phyloP scores from a whole-genome alignment of 257 asterid species.

The Gentiana dahurica region DNA sequence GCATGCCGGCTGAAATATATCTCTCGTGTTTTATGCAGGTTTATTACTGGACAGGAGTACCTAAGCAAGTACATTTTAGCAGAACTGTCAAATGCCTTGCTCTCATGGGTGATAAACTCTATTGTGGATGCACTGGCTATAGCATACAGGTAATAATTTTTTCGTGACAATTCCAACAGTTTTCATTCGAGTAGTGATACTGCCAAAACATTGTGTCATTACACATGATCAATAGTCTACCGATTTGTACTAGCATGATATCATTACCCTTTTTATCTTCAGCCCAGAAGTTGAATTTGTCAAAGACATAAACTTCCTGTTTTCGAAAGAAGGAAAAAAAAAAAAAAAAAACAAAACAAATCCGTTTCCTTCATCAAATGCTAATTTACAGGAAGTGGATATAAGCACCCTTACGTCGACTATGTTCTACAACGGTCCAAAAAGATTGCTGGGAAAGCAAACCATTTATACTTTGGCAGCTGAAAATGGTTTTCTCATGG shows the following conservation, averaged over 20 bases:
- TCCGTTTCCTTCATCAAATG: not conserved
- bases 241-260: no score
- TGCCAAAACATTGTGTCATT: no score
- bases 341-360: not conserved
- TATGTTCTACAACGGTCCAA: constrained; percentile 56
- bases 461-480: constrained; percentile 42
- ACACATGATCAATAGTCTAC: no score
- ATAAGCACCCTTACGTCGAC: constrained; percentile 38
- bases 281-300: not conserved
- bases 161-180: no score
- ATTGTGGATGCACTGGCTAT: constrained; percentile 69
- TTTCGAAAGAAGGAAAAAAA: no score
- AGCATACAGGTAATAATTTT: constrained; percentile 43
- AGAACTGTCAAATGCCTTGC: constrained; percentile 53
- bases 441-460: constrained; percentile 61
- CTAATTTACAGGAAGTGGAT: constrained; percentile 58
- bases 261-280: not conserved
- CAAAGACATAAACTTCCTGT: not conserved
- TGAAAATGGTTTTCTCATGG: constrained; percentile 33
- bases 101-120: constrained; percentile 46
- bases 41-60: constrained; percentile 60
- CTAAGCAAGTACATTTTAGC: constrained; percentile 53
- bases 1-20: not conserved
- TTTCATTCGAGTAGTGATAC: no score
- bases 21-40: constrained; percentile 31